phyloP scores from a whole-genome alignment of 306 rosid species.

The Rosa chinensis region DNA sequence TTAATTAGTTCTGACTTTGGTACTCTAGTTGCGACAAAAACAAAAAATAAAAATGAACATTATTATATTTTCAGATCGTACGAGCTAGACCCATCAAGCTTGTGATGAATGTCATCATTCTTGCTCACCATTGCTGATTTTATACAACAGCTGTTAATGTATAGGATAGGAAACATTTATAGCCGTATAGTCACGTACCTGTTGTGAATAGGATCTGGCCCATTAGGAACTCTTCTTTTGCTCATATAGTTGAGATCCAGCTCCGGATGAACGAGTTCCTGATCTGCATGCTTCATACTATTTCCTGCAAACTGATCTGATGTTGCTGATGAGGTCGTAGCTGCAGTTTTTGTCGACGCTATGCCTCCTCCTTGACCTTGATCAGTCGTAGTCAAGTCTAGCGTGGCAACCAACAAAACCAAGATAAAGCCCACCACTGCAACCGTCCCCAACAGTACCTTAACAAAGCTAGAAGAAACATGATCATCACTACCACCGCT shows the following conservation, averaged over 20 bases:
- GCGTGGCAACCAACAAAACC: conserved; percentile 49
- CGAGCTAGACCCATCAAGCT: not conserved
- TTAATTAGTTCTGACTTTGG: no score
- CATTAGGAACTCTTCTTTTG: conserved; percentile 89
- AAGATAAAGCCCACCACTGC: conserved; percentile 50
- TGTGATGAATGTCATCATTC: not conserved
- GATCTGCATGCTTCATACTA: conserved; percentile 25
- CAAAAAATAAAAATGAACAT: no score
- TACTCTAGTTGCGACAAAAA: no score
- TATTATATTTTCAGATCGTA: no score
- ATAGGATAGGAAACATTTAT: not conserved
- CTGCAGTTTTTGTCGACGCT: conserved; percentile 16
- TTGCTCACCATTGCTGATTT: not conserved
- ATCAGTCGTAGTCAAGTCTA: conserved; percentile 15
- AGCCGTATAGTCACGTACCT: conserved; percentile 42
- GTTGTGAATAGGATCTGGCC: conserved; percentile 97
- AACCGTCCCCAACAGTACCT: conserved; percentile 43
- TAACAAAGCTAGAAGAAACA: conserved; percentile 35
- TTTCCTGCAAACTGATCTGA: conserved; percentile 13
- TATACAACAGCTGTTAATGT: not conserved
- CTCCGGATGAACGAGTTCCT: conserved; percentile 40
- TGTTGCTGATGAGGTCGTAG: conserved; percentile 13
- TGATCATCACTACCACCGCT: conserved; percentile 24
- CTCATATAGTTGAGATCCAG: conserved; percentile 70
- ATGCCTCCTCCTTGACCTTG: conserved; percentile 14